phyloP scores from a whole-genome alignment of 2,329 filamentous ascomycete genomes.

The Aspergillus intermedius region DNA sequence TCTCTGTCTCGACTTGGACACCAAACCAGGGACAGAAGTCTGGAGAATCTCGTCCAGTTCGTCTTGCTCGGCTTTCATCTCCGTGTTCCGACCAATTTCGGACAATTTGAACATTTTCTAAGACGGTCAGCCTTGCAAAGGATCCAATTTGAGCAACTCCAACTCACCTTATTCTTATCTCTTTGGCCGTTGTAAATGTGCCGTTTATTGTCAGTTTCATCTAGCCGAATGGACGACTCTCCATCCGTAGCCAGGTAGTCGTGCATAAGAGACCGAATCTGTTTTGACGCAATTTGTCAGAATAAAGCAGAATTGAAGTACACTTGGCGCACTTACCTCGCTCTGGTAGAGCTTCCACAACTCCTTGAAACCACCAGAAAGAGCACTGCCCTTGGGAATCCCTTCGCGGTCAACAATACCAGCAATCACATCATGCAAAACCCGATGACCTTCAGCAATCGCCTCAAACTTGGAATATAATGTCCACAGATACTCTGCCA shows the following conservation, averaged over 20 bases:
- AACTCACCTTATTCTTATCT: constrained; percentile 43
- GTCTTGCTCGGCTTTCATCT: constrained; percentile 78
- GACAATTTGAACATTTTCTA: constrained; percentile 70
- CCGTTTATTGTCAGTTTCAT: constrained; percentile 44
- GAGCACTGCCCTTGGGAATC: constrained; percentile 52
- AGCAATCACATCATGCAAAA: constrained; percentile 86
- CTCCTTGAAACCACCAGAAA: constrained; percentile 88
- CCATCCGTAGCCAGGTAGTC: constrained; percentile 94
- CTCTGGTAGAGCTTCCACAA: constrained; percentile 98
- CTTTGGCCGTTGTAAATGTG: constrained; percentile 45
- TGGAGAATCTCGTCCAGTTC: constrained; percentile 85
- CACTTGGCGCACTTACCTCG: constrained; percentile 46
- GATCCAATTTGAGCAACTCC: background rate
- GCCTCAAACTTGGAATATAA: constrained; percentile 95
- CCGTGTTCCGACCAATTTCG: constrained; percentile 71
- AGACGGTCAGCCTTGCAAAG: constrained; percentile 9
- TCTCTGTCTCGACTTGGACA: constrained; percentile 60
- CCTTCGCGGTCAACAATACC: constrained; percentile 80
- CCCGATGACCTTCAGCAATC: constrained; percentile 89
- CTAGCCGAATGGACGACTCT: constrained; percentile 56
- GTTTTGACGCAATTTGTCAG: background rate
- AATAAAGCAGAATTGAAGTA: background rate
- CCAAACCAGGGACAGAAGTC: constrained; percentile 84
- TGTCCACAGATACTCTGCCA: constrained; percentile 86
- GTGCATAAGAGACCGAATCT: constrained; percentile 82